Evolutionary conservation across 176 grass and related monocot species (phyloP).

Genomic region (Chrysopogon serrulatus): DNA sequence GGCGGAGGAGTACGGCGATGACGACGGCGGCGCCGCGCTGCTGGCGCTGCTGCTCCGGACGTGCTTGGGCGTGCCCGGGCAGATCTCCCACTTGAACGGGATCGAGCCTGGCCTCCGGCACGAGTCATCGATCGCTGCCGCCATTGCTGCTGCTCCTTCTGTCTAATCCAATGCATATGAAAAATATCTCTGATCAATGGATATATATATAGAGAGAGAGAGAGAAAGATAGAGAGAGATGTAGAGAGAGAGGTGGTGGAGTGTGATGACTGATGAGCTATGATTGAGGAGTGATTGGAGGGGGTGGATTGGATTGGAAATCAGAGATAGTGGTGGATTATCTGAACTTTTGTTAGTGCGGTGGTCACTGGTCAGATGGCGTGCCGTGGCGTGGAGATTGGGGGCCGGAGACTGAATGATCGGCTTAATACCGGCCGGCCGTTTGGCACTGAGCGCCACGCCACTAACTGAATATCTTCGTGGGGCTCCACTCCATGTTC

Average conservation of each 20-base stretch:
- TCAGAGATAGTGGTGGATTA: not conserved
- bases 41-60: constrained; percentile 26
- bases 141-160: not conserved
- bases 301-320: not conserved
- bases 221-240: not conserved
- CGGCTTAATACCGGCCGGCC: not conserved
- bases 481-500: constrained; percentile 34
- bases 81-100: constrained; percentile 90
- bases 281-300: constrained; percentile 63
- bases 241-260: not conserved
- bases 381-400: not conserved
- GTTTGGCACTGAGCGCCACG: constrained; percentile 29
- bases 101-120: constrained; percentile 67
- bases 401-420: not conserved
- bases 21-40: not conserved
- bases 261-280: not conserved
- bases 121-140: constrained; percentile 47
- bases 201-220: not conserved
- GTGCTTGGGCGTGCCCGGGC: constrained; percentile 69
- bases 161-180: not conserved
- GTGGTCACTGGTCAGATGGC: not conserved
- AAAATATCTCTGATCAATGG: not conserved
- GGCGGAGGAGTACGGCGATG: not conserved
- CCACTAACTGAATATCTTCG: not conserved
- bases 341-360: constrained; percentile 12